Percentiles rank a stretch among this genome's conserved stretches.
These are phyloP conservation scores for Nannizziopsis arthrosporioides DNA, from an alignment of 2,329 filamentous ascomycete species.

Conservation along the genomic window DNA sequence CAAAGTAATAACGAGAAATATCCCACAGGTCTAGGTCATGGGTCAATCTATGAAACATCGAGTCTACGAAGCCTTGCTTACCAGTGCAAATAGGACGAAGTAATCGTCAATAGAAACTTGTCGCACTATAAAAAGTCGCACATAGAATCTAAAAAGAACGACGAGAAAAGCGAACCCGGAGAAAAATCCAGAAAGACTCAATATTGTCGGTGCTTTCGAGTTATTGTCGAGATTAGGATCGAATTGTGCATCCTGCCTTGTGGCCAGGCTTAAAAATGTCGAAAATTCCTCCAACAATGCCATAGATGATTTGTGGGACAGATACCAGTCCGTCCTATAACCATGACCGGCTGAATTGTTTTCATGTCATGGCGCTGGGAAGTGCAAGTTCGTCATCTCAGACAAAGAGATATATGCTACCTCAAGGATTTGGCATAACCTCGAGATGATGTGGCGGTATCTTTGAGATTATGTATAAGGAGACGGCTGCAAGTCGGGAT, in stretches of 20 bases:
- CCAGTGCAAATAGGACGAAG: slow-evolving; percentile 12
- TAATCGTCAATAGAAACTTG: slow-evolving; percentile 13
- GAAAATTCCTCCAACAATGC: slow-evolving; percentile 2
- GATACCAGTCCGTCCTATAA: slow-evolving; percentile 1
- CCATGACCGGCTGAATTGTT: slow-evolving; percentile 2
- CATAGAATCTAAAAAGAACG: slow-evolving; percentile 14
- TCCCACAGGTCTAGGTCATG: slow-evolving; percentile 17
- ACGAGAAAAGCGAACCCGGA: slow-evolving; percentile 12
- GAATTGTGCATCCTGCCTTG: slow-evolving; percentile 1
- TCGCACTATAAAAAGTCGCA: slow-evolving; percentile 9
- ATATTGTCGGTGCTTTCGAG: slow-evolving; percentile 10
- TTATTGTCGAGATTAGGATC: background rate
- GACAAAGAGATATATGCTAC: no score
- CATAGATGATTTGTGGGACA: slow-evolving; percentile 4
- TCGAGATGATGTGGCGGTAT: no score
- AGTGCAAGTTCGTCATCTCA: background rate
- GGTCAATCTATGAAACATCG: background rate
- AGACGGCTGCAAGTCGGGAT: background rate
- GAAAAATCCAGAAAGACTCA: slow-evolving; percentile 13
- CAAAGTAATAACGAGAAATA: slow-evolving; percentile 31
- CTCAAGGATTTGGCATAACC: no score
- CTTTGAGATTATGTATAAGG: background rate
- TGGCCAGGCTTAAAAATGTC: background rate
- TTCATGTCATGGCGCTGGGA: background rate
- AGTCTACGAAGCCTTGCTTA: background rate